Conservation (phyloP, 495 filamentous ascomycete species). For the Podospora fimiseda region DNA sequence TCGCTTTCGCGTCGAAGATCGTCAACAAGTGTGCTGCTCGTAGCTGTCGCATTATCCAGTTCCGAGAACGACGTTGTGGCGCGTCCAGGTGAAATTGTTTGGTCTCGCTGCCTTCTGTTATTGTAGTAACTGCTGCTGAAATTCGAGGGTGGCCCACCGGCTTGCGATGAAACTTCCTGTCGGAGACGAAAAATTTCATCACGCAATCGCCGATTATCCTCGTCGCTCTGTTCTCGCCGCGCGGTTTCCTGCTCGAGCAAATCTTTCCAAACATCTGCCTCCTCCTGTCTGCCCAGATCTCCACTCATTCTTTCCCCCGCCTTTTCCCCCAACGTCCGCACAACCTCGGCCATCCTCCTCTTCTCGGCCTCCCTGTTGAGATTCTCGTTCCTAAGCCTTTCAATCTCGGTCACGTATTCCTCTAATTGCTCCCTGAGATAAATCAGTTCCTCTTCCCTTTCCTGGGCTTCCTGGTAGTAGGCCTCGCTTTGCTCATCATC, state of each 20-base stretch:
- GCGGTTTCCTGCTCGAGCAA: constrained; percentile 89
- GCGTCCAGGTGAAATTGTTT: constrained; percentile 54
- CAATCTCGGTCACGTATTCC: constrained; percentile 73
- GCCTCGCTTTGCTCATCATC: constrained; percentile 45
- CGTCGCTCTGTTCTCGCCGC: constrained; percentile 81
- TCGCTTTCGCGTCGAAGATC: constrained; percentile 57
- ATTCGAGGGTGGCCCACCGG: constrained; percentile 32
- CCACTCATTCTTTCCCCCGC: constrained; percentile 50
- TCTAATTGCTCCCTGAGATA: constrained; percentile 79
- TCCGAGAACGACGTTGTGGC: constrained; percentile 56
- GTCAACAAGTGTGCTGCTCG: constrained; percentile 61
- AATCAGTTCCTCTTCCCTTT: constrained; percentile 75
- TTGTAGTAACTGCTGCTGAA: constrained; percentile 57
- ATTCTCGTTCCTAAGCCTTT: constrained; percentile 69
- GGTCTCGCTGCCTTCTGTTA: constrained; percentile 54
- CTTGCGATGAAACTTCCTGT: constrained; percentile 47
- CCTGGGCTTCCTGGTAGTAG: constrained; percentile 55
- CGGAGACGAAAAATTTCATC: constrained; percentile 76
- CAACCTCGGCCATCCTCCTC: constrained; percentile 69
- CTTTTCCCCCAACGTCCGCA: constrained; percentile 63
- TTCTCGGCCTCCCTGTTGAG: constrained; percentile 74
- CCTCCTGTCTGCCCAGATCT: constrained; percentile 71
- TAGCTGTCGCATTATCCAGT: constrained; percentile 44
- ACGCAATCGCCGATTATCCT: constrained; percentile 75
- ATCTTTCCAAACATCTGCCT: constrained; percentile 90